phyloP scores from a whole-genome alignment of 2,329 filamentous ascomycete genomes.

The Orbilia javanica region DNA sequence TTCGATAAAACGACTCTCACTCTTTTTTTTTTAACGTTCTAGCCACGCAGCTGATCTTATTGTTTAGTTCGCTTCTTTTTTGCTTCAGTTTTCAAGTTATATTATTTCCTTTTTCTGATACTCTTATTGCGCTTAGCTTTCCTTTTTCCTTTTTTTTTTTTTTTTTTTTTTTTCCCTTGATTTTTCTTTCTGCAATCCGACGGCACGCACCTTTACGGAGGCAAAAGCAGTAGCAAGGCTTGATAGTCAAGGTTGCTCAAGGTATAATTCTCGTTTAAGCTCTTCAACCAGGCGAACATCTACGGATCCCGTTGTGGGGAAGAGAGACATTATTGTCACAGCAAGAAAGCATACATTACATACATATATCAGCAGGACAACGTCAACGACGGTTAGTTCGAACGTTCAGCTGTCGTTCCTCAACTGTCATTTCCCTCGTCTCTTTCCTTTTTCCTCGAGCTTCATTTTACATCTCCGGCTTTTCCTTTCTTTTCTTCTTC shows the following conservation, averaged over 20 bases:
- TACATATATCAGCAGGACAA: conserved; percentile 44
- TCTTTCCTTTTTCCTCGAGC: conserved; percentile 4
- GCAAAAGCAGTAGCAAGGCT: conserved; percentile 19
- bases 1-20: conserved; percentile 49
- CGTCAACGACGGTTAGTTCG: conserved; percentile 26
- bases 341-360: conserved; percentile 1
- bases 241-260: conserved; percentile 41
- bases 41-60: conserved; percentile 51
- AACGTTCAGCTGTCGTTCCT: conserved; percentile 26
- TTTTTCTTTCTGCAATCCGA: conserved; percentile 9
- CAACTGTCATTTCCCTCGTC: conserved; percentile 6
- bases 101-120: conserved; percentile 17
- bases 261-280: conserved; percentile 55
- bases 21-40: conserved; percentile 50
- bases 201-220: conserved; percentile 9
- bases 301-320: conserved; percentile 38
- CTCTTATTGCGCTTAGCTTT: not conserved
- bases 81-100: too few relatives aligned
- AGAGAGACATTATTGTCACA: conserved; percentile 35
- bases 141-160: conserved; percentile 24
- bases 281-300: conserved; percentile 44
- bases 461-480: conserved; percentile 21
- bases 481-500: conserved; percentile 26
- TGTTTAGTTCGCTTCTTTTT: conserved; percentile 30
- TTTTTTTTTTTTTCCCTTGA: conserved; percentile 2